Evolutionary conservation across 176 grass and related monocot genomes (phyloP).

Genomic region (bread wheat (Triticum aestivum)): IWGSC_CS_RefSeq_v2.1 NC_057811.1:140944803-140945302

Average conservation of each 20-base stretch:
- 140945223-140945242: not conserved
- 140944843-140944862: conserved; percentile 29
- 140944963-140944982: conserved; percentile 23
- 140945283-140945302: not conserved
- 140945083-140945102: no score
- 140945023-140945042: no score
- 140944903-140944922: conserved; percentile 48
- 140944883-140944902: conserved; percentile 38
- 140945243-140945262: not conserved
- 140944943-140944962: not conserved
- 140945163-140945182: no score
- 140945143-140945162: no score
- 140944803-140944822: conserved; percentile 30
- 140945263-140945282: not conserved
- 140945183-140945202: no score
- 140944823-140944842: conserved; percentile 33
- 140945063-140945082: no score
- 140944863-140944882: conserved; percentile 33
- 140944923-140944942: conserved; percentile 9
- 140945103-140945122: no score
- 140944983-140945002: not conserved
- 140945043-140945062: no score
- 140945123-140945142: no score
- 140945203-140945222: no score
- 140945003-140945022: not conserved